These are phyloP conservation scores for Teratosphaeriaceae sp. DNA, from an alignment of 2,329 filamentous ascomycete genomes.

Conservation along the genomic window DNA sequence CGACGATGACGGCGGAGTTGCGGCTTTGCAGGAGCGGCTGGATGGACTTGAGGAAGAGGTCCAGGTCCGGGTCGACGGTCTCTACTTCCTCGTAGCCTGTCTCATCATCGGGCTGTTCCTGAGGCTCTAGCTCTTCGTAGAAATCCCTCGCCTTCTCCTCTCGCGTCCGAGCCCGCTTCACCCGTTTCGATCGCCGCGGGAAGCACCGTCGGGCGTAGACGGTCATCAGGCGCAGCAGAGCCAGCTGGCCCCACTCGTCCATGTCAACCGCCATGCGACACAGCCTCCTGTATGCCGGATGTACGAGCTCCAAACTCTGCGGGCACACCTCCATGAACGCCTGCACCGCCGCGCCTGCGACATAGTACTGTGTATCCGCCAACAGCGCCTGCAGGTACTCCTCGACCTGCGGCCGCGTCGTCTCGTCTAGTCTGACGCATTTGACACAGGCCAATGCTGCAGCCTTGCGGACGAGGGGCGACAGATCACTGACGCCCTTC, in stretches of 20 bases:
- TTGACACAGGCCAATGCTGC: conserved; percentile 93
- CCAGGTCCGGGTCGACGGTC: conserved; percentile 72
- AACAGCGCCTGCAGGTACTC: conserved; percentile 74
- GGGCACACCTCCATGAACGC: conserved; percentile 89
- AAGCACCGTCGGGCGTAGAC: conserved; percentile 85
- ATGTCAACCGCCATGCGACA: conserved; percentile 93
- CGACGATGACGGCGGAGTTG: conserved; percentile 86
- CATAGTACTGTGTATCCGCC: conserved; percentile 90
- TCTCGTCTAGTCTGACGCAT: conserved; percentile 85
- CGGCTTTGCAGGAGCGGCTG: conserved; percentile 83
- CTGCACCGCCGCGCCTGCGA: conserved; percentile 86
- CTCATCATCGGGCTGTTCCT: conserved; percentile 37
- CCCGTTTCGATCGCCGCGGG: conserved; percentile 57
- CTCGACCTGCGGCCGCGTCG: conserved; percentile 73
- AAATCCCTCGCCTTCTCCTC: conserved; percentile 53
- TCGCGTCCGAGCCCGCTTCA: conserved; percentile 43
- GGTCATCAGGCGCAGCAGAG: conserved; percentile 73
- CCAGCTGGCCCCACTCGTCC: conserved; percentile 97
- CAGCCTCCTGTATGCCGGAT: conserved; percentile 78
- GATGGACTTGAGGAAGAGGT: conserved; percentile 71
- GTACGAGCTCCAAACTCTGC: conserved; percentile 78
- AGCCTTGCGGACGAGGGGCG: conserved; percentile 83
- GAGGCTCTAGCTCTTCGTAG: conserved; percentile 61
- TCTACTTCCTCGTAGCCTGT: conserved; percentile 50
- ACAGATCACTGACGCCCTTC: conserved; percentile 89